These are phyloP conservation scores for Cercis canadensis DNA, from an alignment of 306 rosid genomes.

Conservation along the genomic window DNA sequence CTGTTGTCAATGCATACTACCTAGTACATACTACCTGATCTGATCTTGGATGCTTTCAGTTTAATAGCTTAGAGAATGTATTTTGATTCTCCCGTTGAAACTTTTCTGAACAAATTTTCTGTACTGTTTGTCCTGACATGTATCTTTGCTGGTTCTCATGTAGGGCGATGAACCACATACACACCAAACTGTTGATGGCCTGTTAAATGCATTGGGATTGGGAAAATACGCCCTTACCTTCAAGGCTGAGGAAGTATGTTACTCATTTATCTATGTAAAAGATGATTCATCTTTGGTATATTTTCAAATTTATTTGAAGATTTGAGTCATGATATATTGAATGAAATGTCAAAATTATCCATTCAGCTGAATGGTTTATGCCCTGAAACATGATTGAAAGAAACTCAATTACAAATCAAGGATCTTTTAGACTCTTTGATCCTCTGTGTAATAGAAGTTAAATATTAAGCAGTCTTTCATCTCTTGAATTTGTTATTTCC, in stretches of 20 bases:
- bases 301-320: constrained; percentile 13
- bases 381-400: constrained; percentile 28
- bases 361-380: neutral
- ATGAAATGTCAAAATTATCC: constrained; percentile 25
- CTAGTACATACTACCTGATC: too few species aligned
- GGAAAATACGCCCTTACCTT: constrained; percentile 83
- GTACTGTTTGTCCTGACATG: constrained; percentile 16
- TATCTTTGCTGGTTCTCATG: constrained; percentile 36
- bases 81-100: constrained; percentile 8
- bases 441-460: neutral
- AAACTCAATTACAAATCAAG: constrained; percentile 15
- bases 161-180: constrained; percentile 76
- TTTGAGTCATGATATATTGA: neutral
- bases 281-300: constrained; percentile 25
- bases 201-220: constrained; percentile 78
- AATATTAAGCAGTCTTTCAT: constrained; percentile 3
- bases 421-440: constrained; percentile 4
- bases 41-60: neutral
- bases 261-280: constrained; percentile 31
- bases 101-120: constrained; percentile 9
- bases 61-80: neutral
- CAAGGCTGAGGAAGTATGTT: constrained; percentile 96
- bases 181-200: constrained; percentile 76
- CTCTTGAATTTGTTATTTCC: too few species aligned
- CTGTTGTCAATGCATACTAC: too few species aligned